Evolutionary conservation across 106 monocot genomes (phyloP), one percentile per base, ranked within the genome.

Genomic region (Allium fistulosum): DNA sequence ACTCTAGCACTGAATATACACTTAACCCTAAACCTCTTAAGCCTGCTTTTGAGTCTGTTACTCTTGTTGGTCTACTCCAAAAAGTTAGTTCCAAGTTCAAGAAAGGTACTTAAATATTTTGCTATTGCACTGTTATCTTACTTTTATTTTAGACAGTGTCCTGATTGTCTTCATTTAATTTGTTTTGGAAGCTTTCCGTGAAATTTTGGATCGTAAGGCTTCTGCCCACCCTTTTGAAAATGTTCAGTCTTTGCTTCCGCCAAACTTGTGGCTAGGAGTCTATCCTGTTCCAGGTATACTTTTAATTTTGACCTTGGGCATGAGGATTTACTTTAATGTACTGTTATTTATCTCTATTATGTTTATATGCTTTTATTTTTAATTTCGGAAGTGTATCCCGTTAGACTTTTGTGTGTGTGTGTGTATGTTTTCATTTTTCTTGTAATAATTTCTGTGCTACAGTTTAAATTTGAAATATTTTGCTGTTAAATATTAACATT

Each of bases 161-260:
- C 37, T 37, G 37, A 37, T 4, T 37, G 37, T 37, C 37, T 37
- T 37, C 37, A 1, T 37, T 37, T 5, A 37, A 37, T 37, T 37
- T 37, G 37, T 37, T 56, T 60, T 68, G 79, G 59, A 64, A 99
- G 99, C 85, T 66, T 93, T 99, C 80, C 93, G 84, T 76, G 99
- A 93, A 85, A 80, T 93, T 51, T 79, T 99, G 75, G 90, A 99
- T 8, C 65, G 67, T 46, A 99, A 83, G 64, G 83, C 93, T 67
- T 87, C 87, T 58, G 75, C 83, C 9, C 99, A 99, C 59, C 99
- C 92, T 68, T 99, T 93, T 76, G 99, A 99, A 79, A 93, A 85
- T 78, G 99, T 99, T 61, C 92, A 92, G 63, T 75, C 87, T 59
- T 74, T 99, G 67, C 69, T 99, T 65, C 87, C 99, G 59, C 82